Percentiles rank a stretch among this genome's conserved stretches.
These are phyloP conservation scores for Cytospora leucostoma DNA, from an alignment of 2,329 filamentous ascomycete species.

Conservation along the genomic window DNA sequence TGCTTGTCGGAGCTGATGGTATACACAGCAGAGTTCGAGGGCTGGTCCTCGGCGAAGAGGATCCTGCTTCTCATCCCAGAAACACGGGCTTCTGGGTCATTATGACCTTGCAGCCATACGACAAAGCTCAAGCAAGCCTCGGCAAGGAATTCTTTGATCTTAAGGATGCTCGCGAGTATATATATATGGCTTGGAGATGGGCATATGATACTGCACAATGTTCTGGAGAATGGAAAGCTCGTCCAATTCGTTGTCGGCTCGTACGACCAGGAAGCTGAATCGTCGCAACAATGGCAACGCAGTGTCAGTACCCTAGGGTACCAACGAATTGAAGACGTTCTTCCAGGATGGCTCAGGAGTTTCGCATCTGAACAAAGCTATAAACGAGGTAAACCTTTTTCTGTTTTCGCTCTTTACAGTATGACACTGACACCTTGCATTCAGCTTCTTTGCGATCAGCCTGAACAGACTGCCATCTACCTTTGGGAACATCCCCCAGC, in stretches of 20 bases:
- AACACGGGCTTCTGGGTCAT: conserved; percentile 31
- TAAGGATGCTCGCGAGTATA: conserved; percentile 32
- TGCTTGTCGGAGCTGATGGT: conserved; percentile 43
- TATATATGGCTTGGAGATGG: conserved; percentile 30
- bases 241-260: conserved; percentile 29
- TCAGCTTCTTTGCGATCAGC: conserved; percentile 31
- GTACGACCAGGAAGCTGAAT: conserved; percentile 3
- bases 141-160: conserved; percentile 26
- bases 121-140: conserved; percentile 27
- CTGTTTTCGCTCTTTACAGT: background rate
- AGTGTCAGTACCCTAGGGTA: conserved; percentile 20
- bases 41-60: conserved; percentile 35
- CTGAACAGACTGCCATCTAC: conserved; percentile 30
- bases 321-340: conserved; percentile 29
- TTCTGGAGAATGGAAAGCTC: conserved; percentile 13
- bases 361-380: background rate
- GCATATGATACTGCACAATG: conserved; percentile 28
- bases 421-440: background rate
- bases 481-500: conserved; percentile 33
- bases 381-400: too few species aligned
- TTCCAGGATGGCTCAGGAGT: conserved; percentile 14
- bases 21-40: conserved; percentile 42
- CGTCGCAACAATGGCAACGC: conserved; percentile 28
- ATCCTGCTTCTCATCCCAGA: conserved; percentile 29
- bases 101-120: conserved; percentile 31